These are phyloP conservation scores for Starmerella geochares DNA, from an alignment of 805 yeast genomes.

Conservation along the genomic window DNA sequence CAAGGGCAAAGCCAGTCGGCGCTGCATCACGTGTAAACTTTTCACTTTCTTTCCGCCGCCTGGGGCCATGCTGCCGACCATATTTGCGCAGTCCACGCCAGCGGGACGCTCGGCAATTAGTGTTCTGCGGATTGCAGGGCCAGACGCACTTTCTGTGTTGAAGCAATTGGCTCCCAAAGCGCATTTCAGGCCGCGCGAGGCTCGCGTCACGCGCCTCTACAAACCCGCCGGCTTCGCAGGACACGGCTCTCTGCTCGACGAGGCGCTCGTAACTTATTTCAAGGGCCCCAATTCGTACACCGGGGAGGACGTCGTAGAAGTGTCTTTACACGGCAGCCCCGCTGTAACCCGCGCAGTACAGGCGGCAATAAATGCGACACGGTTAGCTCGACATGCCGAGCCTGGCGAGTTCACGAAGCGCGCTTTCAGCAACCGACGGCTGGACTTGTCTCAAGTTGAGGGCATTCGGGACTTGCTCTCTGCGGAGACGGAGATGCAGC, in stretches of 20 bases:
- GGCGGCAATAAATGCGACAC: slow-evolving; percentile 40
- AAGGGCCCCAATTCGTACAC: slow-evolving; percentile 71
- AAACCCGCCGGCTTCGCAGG: slow-evolving; percentile 10
- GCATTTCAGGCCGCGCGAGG: slow-evolving; percentile 42
- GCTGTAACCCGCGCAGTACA: slow-evolving; percentile 69
- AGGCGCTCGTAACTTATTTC: slow-evolving; percentile 63
- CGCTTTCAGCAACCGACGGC: slow-evolving; percentile 72
- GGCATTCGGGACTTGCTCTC: slow-evolving; percentile 81
- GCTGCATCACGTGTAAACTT: neutral
- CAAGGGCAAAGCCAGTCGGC: neutral
- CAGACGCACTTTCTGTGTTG: slow-evolving; percentile 30
- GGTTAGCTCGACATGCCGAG: slow-evolving; percentile 66
- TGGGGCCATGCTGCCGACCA: slow-evolving; percentile 44
- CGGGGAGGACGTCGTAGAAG: slow-evolving; percentile 81
- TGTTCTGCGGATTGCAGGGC: slow-evolving; percentile 73
- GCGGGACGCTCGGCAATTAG: slow-evolving; percentile 78
- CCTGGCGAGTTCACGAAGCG: slow-evolving; percentile 86
- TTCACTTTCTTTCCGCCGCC: neutral
- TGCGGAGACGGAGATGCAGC: slow-evolving; percentile 86
- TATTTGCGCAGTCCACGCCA: slow-evolving; percentile 83
- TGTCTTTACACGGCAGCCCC: slow-evolving; percentile 90
- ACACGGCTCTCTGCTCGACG: slow-evolving; percentile 46
- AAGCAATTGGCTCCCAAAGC: slow-evolving; percentile 17
- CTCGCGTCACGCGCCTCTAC: slow-evolving; percentile 51
- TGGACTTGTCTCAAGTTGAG: slow-evolving; percentile 83